Base-by-base conservation (phyloP, 2,329 filamentous ascomycete species). In the Xylariaceae sp. region DNA sequence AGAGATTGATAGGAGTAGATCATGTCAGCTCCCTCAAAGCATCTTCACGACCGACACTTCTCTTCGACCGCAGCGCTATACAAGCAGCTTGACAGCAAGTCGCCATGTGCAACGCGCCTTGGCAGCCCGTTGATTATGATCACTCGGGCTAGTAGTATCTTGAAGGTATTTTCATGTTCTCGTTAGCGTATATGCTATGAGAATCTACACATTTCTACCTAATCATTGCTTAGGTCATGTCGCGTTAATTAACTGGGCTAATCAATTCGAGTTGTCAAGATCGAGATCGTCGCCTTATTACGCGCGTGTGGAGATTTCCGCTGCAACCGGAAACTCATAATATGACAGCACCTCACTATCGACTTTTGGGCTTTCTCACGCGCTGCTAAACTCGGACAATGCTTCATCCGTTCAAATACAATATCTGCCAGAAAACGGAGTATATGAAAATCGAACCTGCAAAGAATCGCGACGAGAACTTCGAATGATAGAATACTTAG, bases 281-380 rank as follows among this genome's bases (percentile, higher is more conserved):
- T 53, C 36, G 44, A 19, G 23, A 46, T 44, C n/a, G 21, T 41
- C 37, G 26, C 34, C 23, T 11, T 44, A 44, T 45, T 11, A n/a
- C n/a, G 24, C 19, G 11, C 23, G 14, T 17, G 43, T 47, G 54
- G 43, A 43, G 44, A 53, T 36, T 31, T 46, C 54, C 41, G 50
- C 24, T 33, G 36, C 48, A 23, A 16, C 29, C 36, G 28, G 16
- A 48, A n/a, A n/a, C n/a, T n/a, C n/a, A n/a, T n/a, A 26, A 36
- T n/a, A 41, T 31, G 24, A 19, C 3, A 29, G 23, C 26, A 16
- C 24, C 23, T 19, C 26, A 31, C 31, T 44, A 24, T 31, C 40
- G 14, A 23, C 16, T 21, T 37, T 47, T 23, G 19, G 16, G 26
- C 19, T 23, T 1, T 16, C 33, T 34, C n/a, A n/a, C 26, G 21